These are phyloP conservation scores for Abortiporus biennis DNA, from an alignment of 1,284 basidiomycete species.

Conservation along the genomic window DNA sequence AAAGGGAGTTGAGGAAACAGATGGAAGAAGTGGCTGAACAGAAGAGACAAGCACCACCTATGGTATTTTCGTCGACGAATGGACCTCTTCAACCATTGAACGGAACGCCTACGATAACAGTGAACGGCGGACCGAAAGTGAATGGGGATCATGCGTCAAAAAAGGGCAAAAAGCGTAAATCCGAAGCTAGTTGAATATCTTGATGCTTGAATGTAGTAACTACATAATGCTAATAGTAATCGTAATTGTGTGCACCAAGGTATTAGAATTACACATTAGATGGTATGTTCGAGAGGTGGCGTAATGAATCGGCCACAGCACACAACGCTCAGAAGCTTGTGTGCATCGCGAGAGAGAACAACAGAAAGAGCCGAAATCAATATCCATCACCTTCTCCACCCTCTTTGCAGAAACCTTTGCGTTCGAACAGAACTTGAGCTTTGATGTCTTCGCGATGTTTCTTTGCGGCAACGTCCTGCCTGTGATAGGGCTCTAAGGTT, in stretches of 20 bases:
- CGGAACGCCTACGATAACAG: conserved; percentile 37
- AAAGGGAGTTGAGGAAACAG: conserved; percentile 66
- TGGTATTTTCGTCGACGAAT: conserved; percentile 13
- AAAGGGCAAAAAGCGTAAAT: conserved; percentile 60
- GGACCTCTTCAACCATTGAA: conserved; percentile 34
- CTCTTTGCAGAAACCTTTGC: conserved; percentile 82
- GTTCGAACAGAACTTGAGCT: conserved; percentile 70
- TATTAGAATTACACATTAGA: too few species aligned
- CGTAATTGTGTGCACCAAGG: too few species aligned
- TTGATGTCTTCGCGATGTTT: conserved; percentile 68
- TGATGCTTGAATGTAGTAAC: not conserved
- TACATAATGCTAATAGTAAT: too few species aligned
- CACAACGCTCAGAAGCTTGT: conserved; percentile 4
- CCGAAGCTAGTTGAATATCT: conserved; percentile 10
- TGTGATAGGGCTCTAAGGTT: conserved; percentile 65
- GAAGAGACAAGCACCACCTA: conserved; percentile 21
- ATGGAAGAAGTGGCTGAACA: conserved; percentile 66
- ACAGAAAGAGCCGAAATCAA: conserved; percentile 28
- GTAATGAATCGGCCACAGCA: conserved; percentile 37
- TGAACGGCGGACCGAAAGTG: conserved; percentile 34
- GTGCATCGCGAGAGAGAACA: not conserved
- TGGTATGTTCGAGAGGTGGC: conserved; percentile 17
- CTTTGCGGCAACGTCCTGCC: conserved; percentile 62
- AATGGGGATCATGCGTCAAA: conserved; percentile 36
- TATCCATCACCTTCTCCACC: conserved; percentile 91